A percentile compares a stretch with the other conserved stretches of the same genome.
phyloP scores from a whole-genome alignment of 2,329 filamentous ascomycete species.

The Alternaria dauci region DNA sequence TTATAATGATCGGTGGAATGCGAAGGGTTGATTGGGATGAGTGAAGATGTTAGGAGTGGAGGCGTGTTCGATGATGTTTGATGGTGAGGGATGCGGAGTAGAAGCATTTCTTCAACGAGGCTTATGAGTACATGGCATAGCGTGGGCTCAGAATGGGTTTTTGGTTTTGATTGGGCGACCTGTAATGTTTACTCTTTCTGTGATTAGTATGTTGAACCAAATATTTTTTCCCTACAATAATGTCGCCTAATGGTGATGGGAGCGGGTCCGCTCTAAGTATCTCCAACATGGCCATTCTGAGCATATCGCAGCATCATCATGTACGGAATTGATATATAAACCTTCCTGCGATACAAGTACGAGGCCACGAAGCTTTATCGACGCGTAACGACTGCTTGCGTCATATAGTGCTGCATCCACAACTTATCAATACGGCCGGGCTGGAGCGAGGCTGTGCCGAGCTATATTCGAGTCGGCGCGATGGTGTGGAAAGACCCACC shows the following conservation, averaged over 20 bases:
- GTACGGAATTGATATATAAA: neutral
- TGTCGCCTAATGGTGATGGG: neutral
- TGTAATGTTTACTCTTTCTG: slow-evolving; percentile 12
- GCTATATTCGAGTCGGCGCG: neutral
- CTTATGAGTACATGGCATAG: slow-evolving; percentile 14
- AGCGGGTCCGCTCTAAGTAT: neutral
- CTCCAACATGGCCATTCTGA: neutral
- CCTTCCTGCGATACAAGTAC: neutral
- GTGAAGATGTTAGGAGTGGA: neutral
- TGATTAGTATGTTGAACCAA: neutral
- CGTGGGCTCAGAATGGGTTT: slow-evolving; percentile 4
- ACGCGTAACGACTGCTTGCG: neutral
- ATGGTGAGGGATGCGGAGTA: neutral
- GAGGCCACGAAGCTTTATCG: neutral
- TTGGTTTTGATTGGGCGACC: neutral
- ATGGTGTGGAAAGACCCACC: neutral
- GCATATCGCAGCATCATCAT: neutral
- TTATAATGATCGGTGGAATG: slow-evolving; percentile 72
- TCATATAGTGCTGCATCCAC: neutral
- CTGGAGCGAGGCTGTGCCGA: neutral
- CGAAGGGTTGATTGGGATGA: slow-evolving; percentile 57
- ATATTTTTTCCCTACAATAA: neutral
- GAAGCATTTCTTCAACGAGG: neutral
- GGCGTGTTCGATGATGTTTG: too few relatives aligned
- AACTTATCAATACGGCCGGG: neutral